Evolutionary conservation across 2,329 filamentous ascomycete genomes (phyloP), one percentile per base, ranked within the genome.

Genomic region (Colletotrichum melonis): DNA sequence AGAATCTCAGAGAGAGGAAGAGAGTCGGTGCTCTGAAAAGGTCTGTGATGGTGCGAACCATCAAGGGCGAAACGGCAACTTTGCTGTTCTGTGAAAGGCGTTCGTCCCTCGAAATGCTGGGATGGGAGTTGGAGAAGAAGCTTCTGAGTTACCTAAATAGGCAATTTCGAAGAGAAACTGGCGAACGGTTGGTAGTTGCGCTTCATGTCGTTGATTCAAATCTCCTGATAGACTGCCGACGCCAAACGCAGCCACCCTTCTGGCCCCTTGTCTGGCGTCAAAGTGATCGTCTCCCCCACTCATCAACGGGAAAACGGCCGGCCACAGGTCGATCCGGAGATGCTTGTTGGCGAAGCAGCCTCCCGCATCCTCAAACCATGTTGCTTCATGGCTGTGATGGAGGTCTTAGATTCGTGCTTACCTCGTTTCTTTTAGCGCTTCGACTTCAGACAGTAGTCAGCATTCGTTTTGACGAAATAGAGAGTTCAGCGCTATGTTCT

Each of bases 151-250:
- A 4, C 67, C 55, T 19, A 59, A 69, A 55, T 26, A 59, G 70
- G 70, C 32, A 73, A 69, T 14, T 52, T 46, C 46, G 60, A 49
- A 49, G 42, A 70, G 60, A 73, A 56, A 6, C 32, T 52, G 46
- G 70, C 67, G 70, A 73, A 73, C 70, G 67, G 60, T 65, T 73
- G 67, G 70, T 73, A 69, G 55, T 62, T 70, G 70, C 70, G 67
- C 67, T 56, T 66, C 66, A 62, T 42, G 55, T 56, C 67, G 22
- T 38, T 60, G 67, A 65, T 56, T 30, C 55, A 30, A 65, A 59
- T 35, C 56, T 65, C 46, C 28, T 62, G 35, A n/a, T 49, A 28
- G 28, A 30, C 9, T 42, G 52, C 59, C 59, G 60, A 30, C 58
- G 66, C 60, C 59, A 70, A 19, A 55, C 35, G 70, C 66, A 55